Evolutionary conservation across 768 basidiomycete genomes (phyloP).

Genomic region (Trametes cubensis): DNA sequence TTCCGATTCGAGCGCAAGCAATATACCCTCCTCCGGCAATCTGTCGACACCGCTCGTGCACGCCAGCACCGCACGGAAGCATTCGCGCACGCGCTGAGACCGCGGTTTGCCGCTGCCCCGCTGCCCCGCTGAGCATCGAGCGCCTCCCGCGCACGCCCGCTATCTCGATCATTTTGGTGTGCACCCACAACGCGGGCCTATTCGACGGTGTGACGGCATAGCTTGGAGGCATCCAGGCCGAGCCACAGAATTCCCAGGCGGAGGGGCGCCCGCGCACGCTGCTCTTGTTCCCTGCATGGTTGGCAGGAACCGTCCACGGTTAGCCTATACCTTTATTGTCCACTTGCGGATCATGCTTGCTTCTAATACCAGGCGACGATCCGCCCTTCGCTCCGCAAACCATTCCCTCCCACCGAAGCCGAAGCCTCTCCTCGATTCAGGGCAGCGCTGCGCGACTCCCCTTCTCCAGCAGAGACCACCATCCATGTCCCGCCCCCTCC

Average conservation of each 20-base stretch:
- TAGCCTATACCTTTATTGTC: constrained; percentile 15
- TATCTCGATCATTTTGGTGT: constrained; percentile 14
- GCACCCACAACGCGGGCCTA: constrained; percentile 16
- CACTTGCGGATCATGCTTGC: constrained; percentile 13
- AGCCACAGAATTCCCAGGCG: constrained; percentile 3
- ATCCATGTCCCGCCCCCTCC: constrained; percentile 9
- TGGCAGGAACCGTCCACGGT: constrained; percentile 19
- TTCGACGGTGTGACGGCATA: constrained; percentile 10
- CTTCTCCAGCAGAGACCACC: neutral
- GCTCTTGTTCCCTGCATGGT: constrained; percentile 20
- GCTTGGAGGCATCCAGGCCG: constrained; percentile 11
- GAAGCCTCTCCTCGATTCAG: constrained; percentile 8
- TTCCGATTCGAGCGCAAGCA: constrained; percentile 10
- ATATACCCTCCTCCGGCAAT: constrained; percentile 20
- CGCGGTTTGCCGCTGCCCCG: constrained; percentile 13
- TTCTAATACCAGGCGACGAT: constrained; percentile 14
- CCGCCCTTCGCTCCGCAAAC: constrained; percentile 6
- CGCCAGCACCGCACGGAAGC: constrained; percentile 19
- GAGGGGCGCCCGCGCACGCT: neutral
- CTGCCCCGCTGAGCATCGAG: neutral
- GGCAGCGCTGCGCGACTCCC: neutral
- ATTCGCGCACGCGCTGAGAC: constrained; percentile 10
- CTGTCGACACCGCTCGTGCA: constrained; percentile 1
- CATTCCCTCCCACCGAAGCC: constrained; percentile 11
- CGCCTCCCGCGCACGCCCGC: constrained; percentile 2